These are phyloP conservation scores for Cerioporus squamosus DNA, from an alignment of 1,284 basidiomycete species.

Conservation along the genomic window DNA sequence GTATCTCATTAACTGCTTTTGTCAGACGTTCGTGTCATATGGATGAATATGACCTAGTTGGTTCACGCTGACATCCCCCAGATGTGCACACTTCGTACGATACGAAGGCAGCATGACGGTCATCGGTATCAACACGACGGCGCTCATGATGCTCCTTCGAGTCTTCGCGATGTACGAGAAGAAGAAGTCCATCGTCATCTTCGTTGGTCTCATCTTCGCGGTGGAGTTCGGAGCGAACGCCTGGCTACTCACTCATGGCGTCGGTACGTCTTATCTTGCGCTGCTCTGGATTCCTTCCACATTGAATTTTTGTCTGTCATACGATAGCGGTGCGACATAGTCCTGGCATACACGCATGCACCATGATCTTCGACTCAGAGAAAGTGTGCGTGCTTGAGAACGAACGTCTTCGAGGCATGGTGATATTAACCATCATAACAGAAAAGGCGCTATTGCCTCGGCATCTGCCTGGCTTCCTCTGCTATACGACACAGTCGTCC, in stretches of 20 bases:
- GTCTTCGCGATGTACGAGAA: conserved; percentile 51
- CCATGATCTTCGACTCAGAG: conserved; percentile 50
- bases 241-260: conserved; percentile 47
- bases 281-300: too few species aligned
- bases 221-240: conserved; percentile 49
- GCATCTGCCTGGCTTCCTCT: conserved; percentile 60
- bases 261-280: conserved; percentile 12
- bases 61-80: conserved; percentile 20
- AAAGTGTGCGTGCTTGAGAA: conserved; percentile 37
- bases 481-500: conserved; percentile 55
- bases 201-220: conserved; percentile 41
- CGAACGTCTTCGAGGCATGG: neutral
- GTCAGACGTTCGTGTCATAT: neutral
- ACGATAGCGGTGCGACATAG: neutral
- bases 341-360: conserved; percentile 42
- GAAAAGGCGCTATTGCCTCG: conserved; percentile 39
- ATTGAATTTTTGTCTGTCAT: neutral
- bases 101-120: conserved; percentile 56
- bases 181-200: conserved; percentile 38
- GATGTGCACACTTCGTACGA: conserved; percentile 51
- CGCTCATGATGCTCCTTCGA: conserved; percentile 60
- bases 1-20: too few species aligned
- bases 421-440: neutral
- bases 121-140: conserved; percentile 51
- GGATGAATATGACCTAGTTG: neutral